Conservation (phyloP, 2,329 filamentous ascomycete species). For the Nannizziopsis barbatae region DNA sequence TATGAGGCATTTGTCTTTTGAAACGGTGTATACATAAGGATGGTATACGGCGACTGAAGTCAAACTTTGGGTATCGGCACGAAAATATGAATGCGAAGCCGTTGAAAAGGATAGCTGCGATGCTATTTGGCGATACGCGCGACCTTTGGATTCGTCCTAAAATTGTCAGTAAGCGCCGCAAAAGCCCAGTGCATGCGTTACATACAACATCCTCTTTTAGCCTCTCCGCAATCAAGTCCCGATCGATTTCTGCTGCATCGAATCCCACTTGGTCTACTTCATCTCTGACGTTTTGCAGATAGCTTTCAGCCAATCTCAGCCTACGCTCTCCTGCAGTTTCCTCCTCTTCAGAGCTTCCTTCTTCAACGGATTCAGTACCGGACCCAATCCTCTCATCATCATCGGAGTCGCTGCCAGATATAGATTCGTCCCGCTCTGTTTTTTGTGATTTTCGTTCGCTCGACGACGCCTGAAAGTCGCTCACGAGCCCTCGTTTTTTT, state of each 20-base stretch:
- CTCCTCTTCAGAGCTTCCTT: slow-evolving; percentile 52
- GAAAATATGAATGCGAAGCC: slow-evolving; percentile 60
- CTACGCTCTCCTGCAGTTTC: slow-evolving; percentile 87
- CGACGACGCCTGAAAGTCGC: slow-evolving; percentile 22
- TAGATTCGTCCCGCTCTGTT: slow-evolving; percentile 57
- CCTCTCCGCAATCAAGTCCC: slow-evolving; percentile 80
- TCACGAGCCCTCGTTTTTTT: slow-evolving; percentile 37
- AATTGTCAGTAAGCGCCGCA: slow-evolving; percentile 6
- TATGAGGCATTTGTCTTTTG: slow-evolving; percentile 70
- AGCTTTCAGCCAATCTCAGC: slow-evolving; percentile 77
- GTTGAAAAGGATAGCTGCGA: slow-evolving; percentile 57
- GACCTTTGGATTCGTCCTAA: slow-evolving; percentile 72
- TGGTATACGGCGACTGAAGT: slow-evolving; percentile 70
- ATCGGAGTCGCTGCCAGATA: slow-evolving; percentile 71
- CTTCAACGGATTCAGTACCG: slow-evolving; percentile 38
- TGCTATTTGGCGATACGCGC: slow-evolving; percentile 71
- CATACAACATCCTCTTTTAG: slow-evolving; percentile 74
- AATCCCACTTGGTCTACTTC: slow-evolving; percentile 79
- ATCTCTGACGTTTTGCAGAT: slow-evolving; percentile 77
- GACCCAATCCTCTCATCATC: slow-evolving; percentile 45
- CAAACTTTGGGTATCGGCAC: slow-evolving; percentile 63
- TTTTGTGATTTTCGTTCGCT: slow-evolving; percentile 30
- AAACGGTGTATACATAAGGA: slow-evolving; percentile 77
- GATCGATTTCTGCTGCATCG: slow-evolving; percentile 85
- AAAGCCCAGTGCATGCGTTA: slow-evolving; percentile 12